Conservation (phyloP, 2,329 filamentous ascomycete species). For the Pyrenophora graminea region DNA sequence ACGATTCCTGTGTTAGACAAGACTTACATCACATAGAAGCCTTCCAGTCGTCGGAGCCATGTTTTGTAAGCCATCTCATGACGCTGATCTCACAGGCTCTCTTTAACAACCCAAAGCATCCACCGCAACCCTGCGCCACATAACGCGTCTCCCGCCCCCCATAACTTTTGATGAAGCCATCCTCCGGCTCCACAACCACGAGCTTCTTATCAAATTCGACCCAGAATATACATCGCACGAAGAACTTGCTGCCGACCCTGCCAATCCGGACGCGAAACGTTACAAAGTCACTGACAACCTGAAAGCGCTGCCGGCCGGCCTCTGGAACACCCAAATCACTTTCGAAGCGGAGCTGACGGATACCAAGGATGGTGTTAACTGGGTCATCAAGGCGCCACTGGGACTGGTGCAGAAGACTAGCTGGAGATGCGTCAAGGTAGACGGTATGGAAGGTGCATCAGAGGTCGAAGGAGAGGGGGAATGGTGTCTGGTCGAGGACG, state of each 20-base stretch:
- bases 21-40: too few species aligned
- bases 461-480: constrained; percentile 23
- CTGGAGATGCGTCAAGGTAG: constrained; percentile 36
- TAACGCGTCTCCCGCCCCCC: constrained; percentile 38
- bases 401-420: constrained; percentile 40
- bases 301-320: constrained; percentile 41
- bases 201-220: constrained; percentile 44
- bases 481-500: constrained; percentile 44
- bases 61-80: constrained; percentile 31
- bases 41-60: constrained; percentile 13
- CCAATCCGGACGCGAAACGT: constrained; percentile 33
- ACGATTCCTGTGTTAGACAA: too few species aligned
- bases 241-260: constrained; percentile 24
- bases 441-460: constrained; percentile 17
- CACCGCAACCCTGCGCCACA: constrained; percentile 40
- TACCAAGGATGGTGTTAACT: constrained; percentile 38
- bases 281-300: constrained; percentile 47
- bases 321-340: constrained; percentile 44
- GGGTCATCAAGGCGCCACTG: constrained; percentile 44
- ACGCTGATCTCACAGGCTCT: neutral
- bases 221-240: constrained; percentile 44
- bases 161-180: constrained; percentile 29
- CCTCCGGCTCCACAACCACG: constrained; percentile 40
- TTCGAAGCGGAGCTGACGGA: constrained; percentile 44
- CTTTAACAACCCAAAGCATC: constrained; percentile 37